A percentile compares a stretch with the other conserved stretches of the same genome.
phyloP scores from a whole-genome alignment of 2,329 filamentous ascomycete genomes.

The Pseudocercospora musae region DNA sequence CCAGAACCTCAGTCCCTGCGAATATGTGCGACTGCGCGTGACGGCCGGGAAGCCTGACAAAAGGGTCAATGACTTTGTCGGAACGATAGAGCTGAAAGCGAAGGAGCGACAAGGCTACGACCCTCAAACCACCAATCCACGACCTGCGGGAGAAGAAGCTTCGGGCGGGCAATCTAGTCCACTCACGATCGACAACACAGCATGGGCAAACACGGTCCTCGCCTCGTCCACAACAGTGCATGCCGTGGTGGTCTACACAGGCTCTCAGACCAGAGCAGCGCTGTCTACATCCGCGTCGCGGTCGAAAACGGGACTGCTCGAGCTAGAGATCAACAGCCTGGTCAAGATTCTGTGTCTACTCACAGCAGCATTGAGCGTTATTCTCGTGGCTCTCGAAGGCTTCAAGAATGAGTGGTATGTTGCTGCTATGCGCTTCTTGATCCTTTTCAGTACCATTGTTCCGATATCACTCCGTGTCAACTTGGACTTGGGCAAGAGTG shows the following conservation, averaged over 20 bases:
- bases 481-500: constrained; percentile 92
- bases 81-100: constrained; percentile 74
- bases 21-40: constrained; percentile 65
- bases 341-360: constrained; percentile 93
- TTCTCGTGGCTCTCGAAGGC: constrained; percentile 82
- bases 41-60: constrained; percentile 87
- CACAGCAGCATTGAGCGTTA: constrained; percentile 79
- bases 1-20: constrained; percentile 69
- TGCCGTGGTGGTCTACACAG: constrained; percentile 90
- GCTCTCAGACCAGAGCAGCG: constrained; percentile 87
- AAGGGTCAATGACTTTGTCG: constrained; percentile 91
- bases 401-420: constrained; percentile 82
- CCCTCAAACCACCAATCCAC: constrained; percentile 30
- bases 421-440: constrained; percentile 95
- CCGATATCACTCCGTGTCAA: constrained; percentile 96
- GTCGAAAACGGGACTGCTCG: constrained; percentile 88
- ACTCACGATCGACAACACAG: constrained; percentile 92
- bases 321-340: constrained; percentile 94
- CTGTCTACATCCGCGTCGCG: constrained; percentile 87
- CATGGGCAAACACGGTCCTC: constrained; percentile 97
- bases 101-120: constrained; percentile 50
- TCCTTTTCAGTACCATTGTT: constrained; percentile 98
- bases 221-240: constrained; percentile 87
- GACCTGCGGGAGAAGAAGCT: constrained; percentile 1
- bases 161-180: constrained; percentile 54